Base-by-base conservation (phyloP, 1,284 basidiomycete genomes). In the Phlebopus sp. region DNA sequence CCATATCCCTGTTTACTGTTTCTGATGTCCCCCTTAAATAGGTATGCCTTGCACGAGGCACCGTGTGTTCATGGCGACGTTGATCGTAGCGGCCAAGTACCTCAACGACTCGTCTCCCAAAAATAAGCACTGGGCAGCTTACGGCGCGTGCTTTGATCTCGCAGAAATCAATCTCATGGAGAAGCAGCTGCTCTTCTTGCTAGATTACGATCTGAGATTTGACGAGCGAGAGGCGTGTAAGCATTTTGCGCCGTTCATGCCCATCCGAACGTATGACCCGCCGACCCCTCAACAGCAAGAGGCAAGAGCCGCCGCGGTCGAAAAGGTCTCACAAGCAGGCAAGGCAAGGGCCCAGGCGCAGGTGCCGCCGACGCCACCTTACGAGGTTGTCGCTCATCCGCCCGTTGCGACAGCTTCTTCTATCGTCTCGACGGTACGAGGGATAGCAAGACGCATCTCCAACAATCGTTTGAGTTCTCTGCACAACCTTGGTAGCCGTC, bases 21-120 rank as follows among this genome's bases (percentile, higher is more conserved):
- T 47, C 47, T 59, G 44, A 57, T 44, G 21, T 39, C 49, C 44
- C n/a, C 46, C 40, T 42, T 46, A 48, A 19, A 45, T 55, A 90
- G 92, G 90, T 43, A 86, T 95, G 77, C 82, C 89, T 19, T 96
- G 91, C 69, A 95, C 95, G 5, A 82, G 92, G 44, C 95, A 97
- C 68, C 88, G 96, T 42, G 88, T 98, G 54, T 97, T 99, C 71
- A 80, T 99, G 57, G 95, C 96, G 32, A 87, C 90, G 0, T 84
- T 98, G 61, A 98, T 99, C 69, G 90, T 95, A 42, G 88, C 96
- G 25, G 90, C 94, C 58, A 99, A 99, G 73, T 98, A 98, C 71
- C 82, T 98, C 63, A 97, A 99, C 72, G 95, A 98, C 73, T 92
- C 91, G 25, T 87, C 86, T 36, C 91, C 91, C 13, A 97, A 96